Base-by-base conservation (phyloP, 345 rosid genomes). In the Populus deltoides region DNA sequence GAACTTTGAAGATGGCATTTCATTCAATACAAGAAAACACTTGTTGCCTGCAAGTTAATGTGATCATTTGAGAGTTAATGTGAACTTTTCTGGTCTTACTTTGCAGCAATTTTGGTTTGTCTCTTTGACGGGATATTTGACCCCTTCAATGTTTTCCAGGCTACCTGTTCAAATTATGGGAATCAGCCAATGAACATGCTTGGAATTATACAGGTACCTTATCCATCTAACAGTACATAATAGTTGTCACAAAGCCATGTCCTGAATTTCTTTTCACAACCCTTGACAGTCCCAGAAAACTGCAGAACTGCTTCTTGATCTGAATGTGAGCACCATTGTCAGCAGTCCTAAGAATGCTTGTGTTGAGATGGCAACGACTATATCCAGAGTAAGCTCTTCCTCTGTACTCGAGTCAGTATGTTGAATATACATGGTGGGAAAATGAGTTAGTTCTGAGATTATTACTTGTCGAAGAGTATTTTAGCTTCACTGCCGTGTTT, bases 281-380 rank as follows among this genome's bases (percentile, higher is more conserved):
- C 8, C 66, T 87, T 75, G 51, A 83, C 90, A 94, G 98, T 85
- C 97, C 81, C 99, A 93, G 88, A 94, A 94, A 88, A 90, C 85
- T 75, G 97, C 97, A 24, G 99, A 94, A 88, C 86, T 93, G 73
- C 91, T 94, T 82, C 99, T 93, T 81, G 98, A 94, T 89, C 65
- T 82, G 86, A 89, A 89, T 79, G 87, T 92, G 77, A 81, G 86
- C 83, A 85, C 92, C 18, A 74, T 93, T 55, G 76, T 90, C 59
- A 88, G 93, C 87, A 84, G 96, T 79, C 83, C 92, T 8, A 79
- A 72, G 59, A 80, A 81, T 67, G 90, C 96, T 41, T 88, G 90
- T 79, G 70, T 75, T 35, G 94, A 88, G 75, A 90, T 97, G 69
- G 94, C 96, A 41, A 78, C 22, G 72, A 82, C 86, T 20, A 90